These are phyloP conservation scores for Darksidea phi DNA, from an alignment of 495 filamentous ascomycete genomes.

Conservation along the genomic window DNA sequence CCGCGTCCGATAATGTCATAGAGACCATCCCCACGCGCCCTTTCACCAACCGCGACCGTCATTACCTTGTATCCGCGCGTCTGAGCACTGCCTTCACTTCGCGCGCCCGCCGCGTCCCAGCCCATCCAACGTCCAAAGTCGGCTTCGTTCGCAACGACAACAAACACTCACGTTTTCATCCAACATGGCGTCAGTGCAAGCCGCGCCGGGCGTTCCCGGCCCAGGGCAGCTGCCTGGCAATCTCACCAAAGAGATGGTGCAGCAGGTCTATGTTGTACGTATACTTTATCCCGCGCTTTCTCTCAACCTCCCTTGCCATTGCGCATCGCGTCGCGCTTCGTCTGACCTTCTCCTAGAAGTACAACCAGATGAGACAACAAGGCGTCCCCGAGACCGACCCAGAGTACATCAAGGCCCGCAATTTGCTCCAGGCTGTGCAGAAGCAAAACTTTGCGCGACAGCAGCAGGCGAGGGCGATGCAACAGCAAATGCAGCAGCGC, in stretches of 20 bases:
- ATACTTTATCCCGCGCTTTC: neutral
- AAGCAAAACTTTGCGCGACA: conserved; percentile 58
- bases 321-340: conserved; percentile 2
- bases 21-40: conserved; percentile 16
- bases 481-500: conserved; percentile 49
- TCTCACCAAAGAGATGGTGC: conserved; percentile 36
- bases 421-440: conserved; percentile 64
- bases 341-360: conserved; percentile 59
- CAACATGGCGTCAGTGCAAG: conserved; percentile 74
- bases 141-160: neutral
- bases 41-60: conserved; percentile 18
- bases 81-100: conserved; percentile 6
- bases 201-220: conserved; percentile 26
- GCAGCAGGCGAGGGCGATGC: conserved; percentile 48
- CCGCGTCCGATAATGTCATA: conserved; percentile 31
- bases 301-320: neutral
- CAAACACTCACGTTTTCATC: neutral
- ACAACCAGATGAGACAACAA: conserved; percentile 73
- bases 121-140: neutral
- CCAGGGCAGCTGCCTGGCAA: conserved; percentile 28
- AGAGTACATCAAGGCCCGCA: conserved; percentile 71
- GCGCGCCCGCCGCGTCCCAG: conserved; percentile 1
- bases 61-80: conserved; percentile 15
- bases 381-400: conserved; percentile 74
- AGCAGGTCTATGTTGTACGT: conserved; percentile 30